Evolutionary conservation across 2,329 filamentous ascomycete genomes (phyloP).

Genomic region (Graphilbum sp.): DNA sequence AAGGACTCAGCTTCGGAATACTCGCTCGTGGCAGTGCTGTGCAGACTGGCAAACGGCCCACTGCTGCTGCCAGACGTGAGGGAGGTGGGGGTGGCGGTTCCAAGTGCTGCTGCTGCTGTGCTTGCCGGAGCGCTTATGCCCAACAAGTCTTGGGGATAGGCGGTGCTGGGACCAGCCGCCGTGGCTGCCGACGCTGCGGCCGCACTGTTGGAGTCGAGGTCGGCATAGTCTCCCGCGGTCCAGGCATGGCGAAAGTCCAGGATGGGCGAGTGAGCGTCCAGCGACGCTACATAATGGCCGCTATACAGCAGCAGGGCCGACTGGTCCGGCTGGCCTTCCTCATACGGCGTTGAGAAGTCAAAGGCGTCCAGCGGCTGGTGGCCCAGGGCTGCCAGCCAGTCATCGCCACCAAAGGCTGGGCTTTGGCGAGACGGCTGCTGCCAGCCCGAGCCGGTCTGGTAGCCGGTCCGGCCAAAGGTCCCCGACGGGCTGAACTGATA

Average conservation of each 20-base stretch:
- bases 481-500: not conserved
- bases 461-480: not conserved
- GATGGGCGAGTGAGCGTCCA: too few species aligned
- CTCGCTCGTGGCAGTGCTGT: not conserved
- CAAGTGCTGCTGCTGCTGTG: not conserved
- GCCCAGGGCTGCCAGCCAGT: not conserved
- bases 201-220: too few species aligned
- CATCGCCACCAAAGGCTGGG: not conserved
- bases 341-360: slow-evolving; percentile 1
- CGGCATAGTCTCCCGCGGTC: too few species aligned
- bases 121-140: not conserved
- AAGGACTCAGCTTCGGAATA: not conserved
- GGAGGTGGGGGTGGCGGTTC: not conserved
- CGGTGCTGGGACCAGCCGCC: not conserved
- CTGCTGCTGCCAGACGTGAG: not conserved
- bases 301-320: not conserved
- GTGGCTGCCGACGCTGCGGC: too few species aligned
- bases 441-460: not conserved
- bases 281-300: not conserved
- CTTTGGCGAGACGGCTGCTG: not conserved
- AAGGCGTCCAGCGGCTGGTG: slow-evolving; percentile 1
- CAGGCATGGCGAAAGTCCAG: not conserved
- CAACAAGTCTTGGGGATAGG: not conserved
- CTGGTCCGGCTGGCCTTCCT: not conserved
- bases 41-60: not conserved